phyloP scores from a whole-genome alignment of 2,329 filamentous ascomycete genomes.

The Mycocentrospora acerina region DNA sequence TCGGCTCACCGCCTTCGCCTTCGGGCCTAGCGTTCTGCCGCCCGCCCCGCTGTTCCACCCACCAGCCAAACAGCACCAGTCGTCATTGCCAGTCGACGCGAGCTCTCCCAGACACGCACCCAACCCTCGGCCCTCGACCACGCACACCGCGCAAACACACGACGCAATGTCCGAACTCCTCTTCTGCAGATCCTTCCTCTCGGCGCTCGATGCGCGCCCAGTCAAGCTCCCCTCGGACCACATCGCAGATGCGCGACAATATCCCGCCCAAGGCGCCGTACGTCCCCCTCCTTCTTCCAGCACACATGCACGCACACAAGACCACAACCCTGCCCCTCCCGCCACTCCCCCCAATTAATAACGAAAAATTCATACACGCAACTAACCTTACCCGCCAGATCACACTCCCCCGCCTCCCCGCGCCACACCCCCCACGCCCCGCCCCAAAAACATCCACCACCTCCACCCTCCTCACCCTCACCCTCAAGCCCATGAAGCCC shows the following conservation, averaged over 20 bases:
- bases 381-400: conserved; percentile 55
- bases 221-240: conserved; percentile 84
- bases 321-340: conserved; percentile 9
- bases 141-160: conserved; percentile 1
- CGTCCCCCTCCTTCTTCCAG: conserved; percentile 42
- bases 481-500: conserved; percentile 70
- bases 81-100: not conserved
- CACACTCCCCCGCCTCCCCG: conserved; percentile 68
- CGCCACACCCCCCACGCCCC: conserved; percentile 52
- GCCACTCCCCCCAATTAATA: conserved; percentile 31
- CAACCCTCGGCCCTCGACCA: no score
- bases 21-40: no score
- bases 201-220: conserved; percentile 74
- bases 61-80: conserved; percentile 6
- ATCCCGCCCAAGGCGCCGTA: conserved; percentile 77
- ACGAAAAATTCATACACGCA: no score
- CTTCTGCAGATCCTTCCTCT: conserved; percentile 83
- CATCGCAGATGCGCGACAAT: conserved; percentile 80
- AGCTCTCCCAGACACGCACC: conserved; percentile 1
- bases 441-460: conserved; percentile 48
- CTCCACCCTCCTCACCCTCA: conserved; percentile 53
- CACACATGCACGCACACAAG: no score
- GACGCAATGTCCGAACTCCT: conserved; percentile 62
- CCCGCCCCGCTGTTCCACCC: conserved; percentile 1
- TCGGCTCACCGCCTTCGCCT: conserved; percentile 31